Conservation (phyloP, 768 basidiomycete genomes). For the Phylloporus sp. region DNA sequence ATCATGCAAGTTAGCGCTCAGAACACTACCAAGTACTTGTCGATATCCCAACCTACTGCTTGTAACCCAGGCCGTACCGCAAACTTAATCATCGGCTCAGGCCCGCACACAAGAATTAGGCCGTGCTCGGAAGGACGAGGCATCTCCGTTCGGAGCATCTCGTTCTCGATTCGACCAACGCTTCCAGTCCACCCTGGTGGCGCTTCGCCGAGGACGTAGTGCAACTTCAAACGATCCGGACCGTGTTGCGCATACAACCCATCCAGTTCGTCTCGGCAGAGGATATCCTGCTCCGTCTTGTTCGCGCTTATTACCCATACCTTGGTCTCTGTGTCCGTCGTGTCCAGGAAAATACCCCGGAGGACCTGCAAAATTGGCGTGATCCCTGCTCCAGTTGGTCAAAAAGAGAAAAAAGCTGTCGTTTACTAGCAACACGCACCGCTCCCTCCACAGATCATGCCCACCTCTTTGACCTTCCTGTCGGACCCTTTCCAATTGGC, state of each 20-base stretch:
- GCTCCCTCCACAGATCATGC: constrained; percentile 55
- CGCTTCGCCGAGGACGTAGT: constrained; percentile 37
- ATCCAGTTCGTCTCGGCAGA: constrained; percentile 48
- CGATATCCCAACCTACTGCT: constrained; percentile 34
- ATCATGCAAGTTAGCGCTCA: constrained; percentile 10
- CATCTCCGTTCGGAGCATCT: constrained; percentile 37
- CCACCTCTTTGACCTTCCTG: constrained; percentile 37
- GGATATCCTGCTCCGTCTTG: constrained; percentile 44
- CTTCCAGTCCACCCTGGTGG: constrained; percentile 38
- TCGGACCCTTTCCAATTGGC: constrained; percentile 35
- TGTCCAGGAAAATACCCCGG: constrained; percentile 41
- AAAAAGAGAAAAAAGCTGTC: neutral
- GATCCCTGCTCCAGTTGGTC: constrained; percentile 32
- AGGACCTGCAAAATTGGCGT: constrained; percentile 58
- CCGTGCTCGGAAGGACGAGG: constrained; percentile 36
- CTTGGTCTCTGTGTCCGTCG: constrained; percentile 32
- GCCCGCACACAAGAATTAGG: constrained; percentile 49
- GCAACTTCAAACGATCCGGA: constrained; percentile 33
- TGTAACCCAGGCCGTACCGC: constrained; percentile 31
- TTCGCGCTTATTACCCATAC: constrained; percentile 49
- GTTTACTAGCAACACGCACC: constrained; percentile 29
- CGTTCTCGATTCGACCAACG: constrained; percentile 36
- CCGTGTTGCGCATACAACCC: constrained; percentile 27
- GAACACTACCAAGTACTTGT: constrained; percentile 32
- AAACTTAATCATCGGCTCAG: constrained; percentile 36